Conservation (phyloP, 176 grass and related monocot species). For the Oropetium thomaeum region DNA sequence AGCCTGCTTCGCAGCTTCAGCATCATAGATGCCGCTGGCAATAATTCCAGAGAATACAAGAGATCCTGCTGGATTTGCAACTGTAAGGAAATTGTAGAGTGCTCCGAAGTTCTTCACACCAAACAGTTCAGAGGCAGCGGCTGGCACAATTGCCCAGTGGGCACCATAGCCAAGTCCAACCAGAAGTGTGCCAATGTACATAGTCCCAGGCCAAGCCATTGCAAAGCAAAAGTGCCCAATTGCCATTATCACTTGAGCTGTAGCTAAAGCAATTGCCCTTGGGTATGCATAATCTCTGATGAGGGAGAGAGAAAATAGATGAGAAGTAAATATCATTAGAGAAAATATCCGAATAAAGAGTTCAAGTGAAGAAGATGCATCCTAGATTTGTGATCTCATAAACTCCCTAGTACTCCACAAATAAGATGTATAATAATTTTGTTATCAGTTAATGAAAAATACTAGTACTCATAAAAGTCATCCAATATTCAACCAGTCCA, state of each 20-base stretch:
- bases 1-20: constrained; percentile 79
- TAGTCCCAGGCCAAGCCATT: constrained; percentile 63
- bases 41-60: constrained; percentile 91
- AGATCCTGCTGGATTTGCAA: constrained; percentile 78
- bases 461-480: too few relatives aligned
- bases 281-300: constrained; percentile 78
- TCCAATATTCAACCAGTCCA: neutral
- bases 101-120: constrained; percentile 70
- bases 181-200: constrained; percentile 55
- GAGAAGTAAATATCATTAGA: neutral
- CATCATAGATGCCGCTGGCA: constrained; percentile 83
- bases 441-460: too few relatives aligned
- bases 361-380: neutral
- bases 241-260: constrained; percentile 71
- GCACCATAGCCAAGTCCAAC: constrained; percentile 55
- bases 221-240: constrained; percentile 81
- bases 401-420: neutral
- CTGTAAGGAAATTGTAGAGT: constrained; percentile 59
- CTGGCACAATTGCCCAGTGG: constrained; percentile 63
- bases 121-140: constrained; percentile 58
- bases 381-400: neutral
- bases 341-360: neutral
- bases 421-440: too few relatives aligned
- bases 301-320: neutral
- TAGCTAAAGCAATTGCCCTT: constrained; percentile 69